These are phyloP conservation scores for Lepidium aucheri DNA, from an alignment of 345 rosid species.

Conservation along the genomic window DNA sequence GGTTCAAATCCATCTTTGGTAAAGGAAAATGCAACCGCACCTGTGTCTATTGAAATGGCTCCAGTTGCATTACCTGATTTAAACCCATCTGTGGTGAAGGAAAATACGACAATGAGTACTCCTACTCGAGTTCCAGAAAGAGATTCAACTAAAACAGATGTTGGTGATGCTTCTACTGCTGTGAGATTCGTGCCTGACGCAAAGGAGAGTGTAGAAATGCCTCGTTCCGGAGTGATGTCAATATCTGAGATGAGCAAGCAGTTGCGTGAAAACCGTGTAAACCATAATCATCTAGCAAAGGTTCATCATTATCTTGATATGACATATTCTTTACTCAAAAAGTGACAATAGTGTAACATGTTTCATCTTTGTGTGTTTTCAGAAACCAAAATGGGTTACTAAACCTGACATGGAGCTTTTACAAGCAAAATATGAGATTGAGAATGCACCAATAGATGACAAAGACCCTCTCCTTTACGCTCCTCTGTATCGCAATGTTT, in stretches of 20 bases:
- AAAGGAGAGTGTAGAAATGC: conserved; percentile 26
- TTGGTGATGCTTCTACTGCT: conserved; percentile 5
- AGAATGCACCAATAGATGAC: conserved; percentile 52
- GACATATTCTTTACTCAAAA: not conserved
- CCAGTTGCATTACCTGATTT: not conserved
- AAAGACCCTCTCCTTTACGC: conserved; percentile 54
- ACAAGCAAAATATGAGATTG: conserved; percentile 51
- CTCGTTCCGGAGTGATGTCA: conserved; percentile 38
- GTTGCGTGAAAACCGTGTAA: conserved; percentile 43
- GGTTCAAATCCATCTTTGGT: not conserved
- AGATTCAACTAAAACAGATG: not conserved
- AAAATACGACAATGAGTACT: conserved; percentile 14
- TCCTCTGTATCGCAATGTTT: conserved; percentile 68
- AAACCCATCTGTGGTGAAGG: conserved; percentile 8
- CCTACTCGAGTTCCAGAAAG: conserved; percentile 1
- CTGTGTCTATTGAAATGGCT: not conserved
- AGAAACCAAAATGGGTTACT: conserved; percentile 76
- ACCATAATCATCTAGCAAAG: conserved; percentile 42
- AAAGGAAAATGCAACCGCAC: conserved; percentile 1
- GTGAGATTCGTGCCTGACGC: conserved; percentile 20
- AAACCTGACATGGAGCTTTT: conserved; percentile 53
- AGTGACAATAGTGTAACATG: not conserved
- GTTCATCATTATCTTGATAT: conserved; percentile 11
- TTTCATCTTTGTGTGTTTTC: conserved; percentile 14
- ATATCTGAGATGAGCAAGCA: conserved; percentile 65